Conservation (phyloP, 495 filamentous ascomycete genomes). For the Collariella sp. region DNA sequence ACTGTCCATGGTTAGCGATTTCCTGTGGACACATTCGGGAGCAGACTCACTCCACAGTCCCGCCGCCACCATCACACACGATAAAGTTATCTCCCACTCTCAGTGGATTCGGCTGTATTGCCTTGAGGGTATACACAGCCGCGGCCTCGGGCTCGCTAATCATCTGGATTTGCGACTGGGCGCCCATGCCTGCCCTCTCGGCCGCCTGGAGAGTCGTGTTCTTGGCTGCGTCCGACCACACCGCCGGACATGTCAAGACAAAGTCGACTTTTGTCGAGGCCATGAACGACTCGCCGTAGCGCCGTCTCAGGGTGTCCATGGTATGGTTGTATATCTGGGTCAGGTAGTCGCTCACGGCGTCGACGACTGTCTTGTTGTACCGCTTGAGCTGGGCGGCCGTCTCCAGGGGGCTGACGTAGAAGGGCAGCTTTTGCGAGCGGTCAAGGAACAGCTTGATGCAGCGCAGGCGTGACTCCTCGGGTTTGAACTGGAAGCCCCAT, state of each 20-base stretch:
- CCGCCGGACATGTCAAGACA: conserved; percentile 68
- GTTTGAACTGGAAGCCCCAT: conserved; percentile 74
- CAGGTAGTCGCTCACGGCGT: conserved; percentile 59
- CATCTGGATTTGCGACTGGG: conserved; percentile 50
- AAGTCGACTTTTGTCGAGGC: conserved; percentile 54
- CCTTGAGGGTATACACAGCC: conserved; percentile 61
- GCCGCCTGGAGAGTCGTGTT: conserved; percentile 56
- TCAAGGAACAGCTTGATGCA: conserved; percentile 78
- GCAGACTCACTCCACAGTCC: conserved; percentile 52
- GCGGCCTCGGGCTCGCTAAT: conserved; percentile 72
- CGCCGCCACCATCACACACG: conserved; percentile 70
- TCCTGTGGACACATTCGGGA: conserved; percentile 10
- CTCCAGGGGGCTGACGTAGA: conserved; percentile 66
- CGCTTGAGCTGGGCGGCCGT: conserved; percentile 64
- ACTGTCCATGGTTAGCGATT: conserved; percentile 25
- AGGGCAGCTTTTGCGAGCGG: conserved; percentile 65
- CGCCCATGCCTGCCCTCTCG: conserved; percentile 58
- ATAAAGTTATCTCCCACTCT: conserved; percentile 62
- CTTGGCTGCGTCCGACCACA: conserved; percentile 74
- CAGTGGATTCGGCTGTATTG: conserved; percentile 55
- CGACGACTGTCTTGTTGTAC: conserved; percentile 50
- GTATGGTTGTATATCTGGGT: conserved; percentile 64
- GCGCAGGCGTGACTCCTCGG: conserved; percentile 62
- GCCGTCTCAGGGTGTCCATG: conserved; percentile 58
- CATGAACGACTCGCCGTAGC: conserved; percentile 56